Percentiles rank a stretch among this genome's conserved stretches.
These are phyloP conservation scores for Citrus medica DNA, from an alignment of 345 rosid species.

Conservation along the genomic window DNA sequence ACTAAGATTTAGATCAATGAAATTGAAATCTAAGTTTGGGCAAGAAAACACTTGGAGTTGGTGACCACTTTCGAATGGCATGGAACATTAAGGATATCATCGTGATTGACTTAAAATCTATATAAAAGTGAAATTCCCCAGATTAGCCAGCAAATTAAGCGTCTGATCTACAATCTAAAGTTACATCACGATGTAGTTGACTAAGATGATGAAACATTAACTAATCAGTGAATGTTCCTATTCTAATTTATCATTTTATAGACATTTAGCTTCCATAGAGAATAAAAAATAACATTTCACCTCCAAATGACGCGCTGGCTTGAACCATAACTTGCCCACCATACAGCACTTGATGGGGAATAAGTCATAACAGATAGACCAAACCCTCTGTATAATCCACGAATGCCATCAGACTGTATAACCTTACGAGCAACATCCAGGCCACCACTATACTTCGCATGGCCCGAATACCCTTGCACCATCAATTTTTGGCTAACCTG, in stretches of 20 bases:
- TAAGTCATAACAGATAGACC: conserved; percentile 93
- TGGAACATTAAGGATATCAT: neutral
- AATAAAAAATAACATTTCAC: conserved; percentile 34
- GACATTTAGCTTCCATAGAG: neutral
- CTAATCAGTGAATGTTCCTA: neutral
- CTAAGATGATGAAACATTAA: neutral
- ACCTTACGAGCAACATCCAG: conserved; percentile 86
- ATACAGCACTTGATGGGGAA: conserved; percentile 96
- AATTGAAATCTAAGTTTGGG: neutral
- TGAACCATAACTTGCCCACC: conserved; percentile 99
- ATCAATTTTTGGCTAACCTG: conserved; percentile 98
- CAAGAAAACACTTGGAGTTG: neutral
- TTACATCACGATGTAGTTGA: neutral
- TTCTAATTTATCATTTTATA: neutral
- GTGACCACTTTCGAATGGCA: neutral
- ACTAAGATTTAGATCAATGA: neutral
- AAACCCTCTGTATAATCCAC: conserved; percentile 93
- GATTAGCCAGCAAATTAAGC: neutral
- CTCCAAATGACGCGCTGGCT: conserved; percentile 96
- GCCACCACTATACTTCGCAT: conserved; percentile 81
- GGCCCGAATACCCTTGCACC: conserved; percentile 99
- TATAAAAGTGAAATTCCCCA: neutral
- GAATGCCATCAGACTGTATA: conserved; percentile 69
- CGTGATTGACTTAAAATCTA: neutral
- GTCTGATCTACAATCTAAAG: neutral